These are phyloP conservation scores for Penicillium desertorum DNA, from an alignment of 495 filamentous ascomycete species.

Conservation along the genomic window DNA sequence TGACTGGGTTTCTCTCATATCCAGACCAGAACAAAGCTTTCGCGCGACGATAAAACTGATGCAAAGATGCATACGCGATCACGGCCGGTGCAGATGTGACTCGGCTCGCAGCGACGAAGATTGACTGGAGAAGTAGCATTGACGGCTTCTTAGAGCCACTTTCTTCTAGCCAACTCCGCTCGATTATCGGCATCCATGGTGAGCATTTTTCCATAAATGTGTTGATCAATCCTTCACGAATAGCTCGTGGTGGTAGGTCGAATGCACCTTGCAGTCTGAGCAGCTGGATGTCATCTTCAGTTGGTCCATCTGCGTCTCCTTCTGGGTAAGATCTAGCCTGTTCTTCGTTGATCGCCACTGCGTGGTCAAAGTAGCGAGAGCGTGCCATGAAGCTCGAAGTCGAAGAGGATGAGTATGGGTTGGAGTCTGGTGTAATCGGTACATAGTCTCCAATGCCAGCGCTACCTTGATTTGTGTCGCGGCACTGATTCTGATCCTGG, in stretches of 20 bases:
- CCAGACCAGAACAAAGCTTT: conserved; percentile 32
- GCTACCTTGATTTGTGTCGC: background rate
- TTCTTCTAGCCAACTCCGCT: conserved; percentile 27
- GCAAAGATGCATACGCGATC: conserved; percentile 27
- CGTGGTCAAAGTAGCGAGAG: conserved; percentile 27
- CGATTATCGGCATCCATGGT: conserved; percentile 33
- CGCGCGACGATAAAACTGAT: conserved; percentile 28
- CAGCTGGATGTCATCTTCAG: conserved; percentile 26
- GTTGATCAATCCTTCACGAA: conserved; percentile 28
- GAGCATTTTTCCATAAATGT: conserved; percentile 29
- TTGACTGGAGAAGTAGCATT: conserved; percentile 25
- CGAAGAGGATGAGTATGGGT: conserved; percentile 23
- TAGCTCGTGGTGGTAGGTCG: conserved; percentile 25
- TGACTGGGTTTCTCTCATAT: conserved; percentile 29
- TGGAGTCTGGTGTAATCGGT: conserved; percentile 5
- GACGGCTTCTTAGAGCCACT: conserved; percentile 21
- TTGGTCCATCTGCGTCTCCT: conserved; percentile 22
- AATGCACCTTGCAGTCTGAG: conserved; percentile 29
- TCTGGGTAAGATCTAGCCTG: conserved; percentile 19
- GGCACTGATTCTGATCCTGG: background rate
- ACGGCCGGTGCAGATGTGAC: conserved; percentile 27
- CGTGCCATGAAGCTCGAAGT: conserved; percentile 25
- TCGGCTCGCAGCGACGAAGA: conserved; percentile 29
- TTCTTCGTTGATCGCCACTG: conserved; percentile 22
- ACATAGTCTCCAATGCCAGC: background rate